Evolutionary conservation across 2,329 filamentous ascomycete genomes (phyloP).

Genomic region (Canariomyces notabilis): DNA sequence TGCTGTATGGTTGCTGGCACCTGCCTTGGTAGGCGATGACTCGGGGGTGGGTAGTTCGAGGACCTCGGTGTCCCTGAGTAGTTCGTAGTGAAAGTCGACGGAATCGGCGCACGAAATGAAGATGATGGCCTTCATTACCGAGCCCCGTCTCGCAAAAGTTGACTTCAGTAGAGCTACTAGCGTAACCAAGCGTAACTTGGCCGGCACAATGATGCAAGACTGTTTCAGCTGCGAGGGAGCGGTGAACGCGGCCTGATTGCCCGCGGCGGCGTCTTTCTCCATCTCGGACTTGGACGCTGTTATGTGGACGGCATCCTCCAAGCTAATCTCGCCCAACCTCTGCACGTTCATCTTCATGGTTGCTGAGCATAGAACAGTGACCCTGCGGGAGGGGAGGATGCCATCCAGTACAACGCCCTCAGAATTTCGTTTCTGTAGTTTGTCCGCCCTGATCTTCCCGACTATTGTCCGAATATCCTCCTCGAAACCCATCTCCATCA

Average conservation of each 20-base stretch:
- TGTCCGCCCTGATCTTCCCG: slow-evolving; percentile 64
- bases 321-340: slow-evolving; percentile 85
- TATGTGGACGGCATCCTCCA: slow-evolving; percentile 88
- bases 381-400: slow-evolving; percentile 67
- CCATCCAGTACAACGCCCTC: slow-evolving; percentile 54
- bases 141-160: slow-evolving; percentile 80
- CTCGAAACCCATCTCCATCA: slow-evolving; percentile 98
- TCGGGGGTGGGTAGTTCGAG: slow-evolving; percentile 30
- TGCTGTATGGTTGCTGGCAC: slow-evolving; percentile 26
- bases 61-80: slow-evolving; percentile 51
- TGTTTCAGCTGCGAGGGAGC: slow-evolving; percentile 94
- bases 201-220: slow-evolving; percentile 78
- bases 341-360: slow-evolving; percentile 99
- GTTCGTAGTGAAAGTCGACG: slow-evolving; percentile 91
- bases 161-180: slow-evolving; percentile 79
- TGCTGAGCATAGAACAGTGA: slow-evolving; percentile 89
- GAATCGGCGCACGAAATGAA: slow-evolving; percentile 97
- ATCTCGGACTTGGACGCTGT: slow-evolving; percentile 56
- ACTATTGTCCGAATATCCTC: slow-evolving; percentile 88
- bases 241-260: slow-evolving; percentile 58
- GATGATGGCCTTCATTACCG: slow-evolving; percentile 93
- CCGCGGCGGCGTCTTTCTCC: slow-evolving; percentile 40
- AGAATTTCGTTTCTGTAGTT: slow-evolving; percentile 53
- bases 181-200: slow-evolving; percentile 86
- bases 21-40: slow-evolving; percentile 22